Evolutionary conservation across 139 green algal species (phyloP), one percentile per base, ranked within the genome.

Genomic region (Chlamydomonas sp.): DNA sequence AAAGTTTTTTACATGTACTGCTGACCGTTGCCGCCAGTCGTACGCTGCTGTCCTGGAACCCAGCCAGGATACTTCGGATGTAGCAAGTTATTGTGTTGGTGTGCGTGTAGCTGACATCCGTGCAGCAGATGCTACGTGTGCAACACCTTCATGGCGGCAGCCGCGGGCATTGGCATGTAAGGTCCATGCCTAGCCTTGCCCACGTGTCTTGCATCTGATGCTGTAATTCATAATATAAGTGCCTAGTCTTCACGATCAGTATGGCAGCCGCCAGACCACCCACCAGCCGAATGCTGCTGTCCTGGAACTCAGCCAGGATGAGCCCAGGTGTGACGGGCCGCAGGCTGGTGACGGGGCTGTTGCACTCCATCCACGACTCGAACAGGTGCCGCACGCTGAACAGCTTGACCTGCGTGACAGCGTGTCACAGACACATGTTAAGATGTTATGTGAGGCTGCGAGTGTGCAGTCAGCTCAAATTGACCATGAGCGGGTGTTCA

Each of bases 361-460:
- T 91, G 88, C 88, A 91, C 17, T 91, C 88, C 88, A 91, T 91
- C 83, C 83, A 91, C 3, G n/a, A 9, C 80, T 90, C 87, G 31
- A 79, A 84, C 74, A 90, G 74, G 66, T 90, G 80, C 75, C 67
- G 72, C 66, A 87, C 76, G 80, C 18, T 69, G 66, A 90, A 87
- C 63, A 90, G 31, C 63, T 81, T 80, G 59, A 90, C 87, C 87
- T 90, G 86, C 49, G 49, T 77, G 71, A 2, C 67, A 73, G 67
- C 67, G 10, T 15, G 12, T 20, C 17, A 18, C 17, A 76, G 18
- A 18, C 2, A 49, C 31, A 49, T 49, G 31, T 49, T 49, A n/a
- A n/a, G n/a, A n/a, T n/a, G n/a, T n/a, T n/a, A n/a, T n/a, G n/a
- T n/a, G n/a, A n/a, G n/a, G n/a, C n/a, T n/a, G n/a, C n/a, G n/a